Percentiles rank a stretch among this genome's conserved stretches.
Evolutionary conservation across 306 rosid species (phyloP).

Genomic region (Cucumis melo): DNA sequence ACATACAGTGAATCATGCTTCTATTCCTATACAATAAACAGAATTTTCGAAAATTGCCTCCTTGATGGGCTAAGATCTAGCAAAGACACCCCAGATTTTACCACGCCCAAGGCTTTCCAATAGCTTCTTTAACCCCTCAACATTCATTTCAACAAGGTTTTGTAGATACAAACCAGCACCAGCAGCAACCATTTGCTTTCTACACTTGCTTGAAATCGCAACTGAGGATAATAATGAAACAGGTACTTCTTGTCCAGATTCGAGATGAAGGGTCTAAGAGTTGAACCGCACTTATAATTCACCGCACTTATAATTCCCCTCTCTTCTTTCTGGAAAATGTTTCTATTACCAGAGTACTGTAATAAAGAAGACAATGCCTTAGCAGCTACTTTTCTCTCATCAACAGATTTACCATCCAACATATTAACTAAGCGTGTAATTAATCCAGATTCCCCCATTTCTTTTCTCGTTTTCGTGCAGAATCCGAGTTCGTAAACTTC

Average conservation of each 20-base stretch:
- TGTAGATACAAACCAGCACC: constrained; percentile 57
- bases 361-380: constrained; percentile 57
- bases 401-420: constrained; percentile 80
- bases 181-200: constrained; percentile 69
- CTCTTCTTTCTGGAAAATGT: constrained; percentile 46
- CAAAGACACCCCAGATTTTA: constrained; percentile 85
- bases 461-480: constrained; percentile 45
- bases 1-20: constrained; percentile 22
- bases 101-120: constrained; percentile 72
- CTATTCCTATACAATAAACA: constrained; percentile 6
- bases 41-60: neutral
- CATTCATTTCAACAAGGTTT: constrained; percentile 61
- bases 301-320: constrained; percentile 55
- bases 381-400: constrained; percentile 70
- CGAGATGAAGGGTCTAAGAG: constrained; percentile 58
- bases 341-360: constrained; percentile 32
- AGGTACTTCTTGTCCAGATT: constrained; percentile 58
- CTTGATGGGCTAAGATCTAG: constrained; percentile 38
- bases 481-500: constrained; percentile 57
- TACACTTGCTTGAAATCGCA: constrained; percentile 49
- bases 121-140: constrained; percentile 73
- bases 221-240: constrained; percentile 53
- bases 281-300: constrained; percentile 57
- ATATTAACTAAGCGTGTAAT: constrained; percentile 46
- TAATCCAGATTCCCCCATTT: constrained; percentile 71